Evolutionary conservation across 2,329 filamentous ascomycete species (phyloP).

Genomic region (Cyphellophora europaea): DNA sequence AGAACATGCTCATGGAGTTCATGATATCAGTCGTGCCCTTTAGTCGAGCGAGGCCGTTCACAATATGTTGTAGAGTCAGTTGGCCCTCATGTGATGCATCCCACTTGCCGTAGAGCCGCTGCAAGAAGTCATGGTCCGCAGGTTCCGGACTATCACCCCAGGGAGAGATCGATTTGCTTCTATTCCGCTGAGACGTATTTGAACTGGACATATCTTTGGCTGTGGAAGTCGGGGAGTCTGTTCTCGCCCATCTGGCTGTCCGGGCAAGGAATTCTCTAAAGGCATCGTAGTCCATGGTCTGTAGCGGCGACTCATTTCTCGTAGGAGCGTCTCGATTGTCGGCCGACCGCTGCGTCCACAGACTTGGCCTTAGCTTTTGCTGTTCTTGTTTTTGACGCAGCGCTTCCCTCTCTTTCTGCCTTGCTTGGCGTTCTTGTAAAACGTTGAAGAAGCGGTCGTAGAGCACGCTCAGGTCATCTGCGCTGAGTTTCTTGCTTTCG

Average conservation of each 20-base stretch:
- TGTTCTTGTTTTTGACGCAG: conserved; percentile 56
- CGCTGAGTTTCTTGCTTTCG: conserved; percentile 81
- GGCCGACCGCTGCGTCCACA: conserved; percentile 12
- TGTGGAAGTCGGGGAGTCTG: conserved; percentile 64
- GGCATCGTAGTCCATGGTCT: conserved; percentile 89
- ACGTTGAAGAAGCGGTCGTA: conserved; percentile 93
- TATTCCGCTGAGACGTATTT: conserved; percentile 42
- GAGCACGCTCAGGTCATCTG: conserved; percentile 76
- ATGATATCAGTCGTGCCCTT: conserved; percentile 95
- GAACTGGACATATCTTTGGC: conserved; percentile 9
- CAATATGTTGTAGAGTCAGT: conserved; percentile 82
- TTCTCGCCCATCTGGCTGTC: conserved; percentile 86
- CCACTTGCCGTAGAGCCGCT: conserved; percentile 79
- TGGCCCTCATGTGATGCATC: conserved; percentile 68
- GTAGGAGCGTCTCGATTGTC: conserved; percentile 54
- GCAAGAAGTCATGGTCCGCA: conserved; percentile 91
- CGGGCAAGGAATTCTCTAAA: conserved; percentile 89
- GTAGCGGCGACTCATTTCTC: conserved; percentile 9
- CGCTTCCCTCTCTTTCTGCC: conserved; percentile 68
- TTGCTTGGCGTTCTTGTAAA: conserved; percentile 83
- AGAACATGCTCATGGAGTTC: conserved; percentile 96
- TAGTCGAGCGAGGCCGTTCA: conserved; percentile 79
- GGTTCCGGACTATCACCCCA: conserved; percentile 59
- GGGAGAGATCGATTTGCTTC: conserved; percentile 38
- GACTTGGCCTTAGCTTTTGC: conserved; percentile 32